Evolutionary conservation across 495 filamentous ascomycete species (phyloP), one percentile per base, ranked within the genome.

Genomic region (Penicillium bialowiezense): DNA sequence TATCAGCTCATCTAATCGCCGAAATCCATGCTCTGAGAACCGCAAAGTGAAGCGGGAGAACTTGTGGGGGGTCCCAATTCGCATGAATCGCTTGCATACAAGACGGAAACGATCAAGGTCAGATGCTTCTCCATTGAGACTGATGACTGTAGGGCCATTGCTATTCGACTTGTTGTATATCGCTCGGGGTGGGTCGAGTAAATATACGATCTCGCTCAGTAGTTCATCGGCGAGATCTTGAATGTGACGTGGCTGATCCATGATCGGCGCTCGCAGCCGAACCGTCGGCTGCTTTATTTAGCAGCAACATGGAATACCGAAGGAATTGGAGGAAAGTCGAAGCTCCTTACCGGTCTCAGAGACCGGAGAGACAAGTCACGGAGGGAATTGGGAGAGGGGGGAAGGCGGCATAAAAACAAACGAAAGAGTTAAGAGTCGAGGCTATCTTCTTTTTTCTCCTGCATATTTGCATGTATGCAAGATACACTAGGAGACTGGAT

Each of bases 81-180:
- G 78, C 48, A 77, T 75, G 67, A 88, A 88, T 23, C 79, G 67
- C 47, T 64, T 75, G 65, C 83, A 87, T 8, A 82, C 74, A 12
- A 83, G 73, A 54, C 85, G 66, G 59, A 85, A 83, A 41, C 65
- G 63, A 52, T 71, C 68, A 20, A 77, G 55, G 36, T 75, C 71
- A 2, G 62, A 63, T 21, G 44, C 44, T 48, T 75, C 72, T 17
- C 66, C 69, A 37, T 56, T 52, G 18, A 38, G 38, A 44, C 17
- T 41, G 39, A 46, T 40, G 38, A 53, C 44, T 7, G 34, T 23
- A 24, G 32, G 39, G 6, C 48, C 42, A 12, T 58, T 48, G 13
- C 36, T 31, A 48, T 38, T 32, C 24, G 42, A 20, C 14, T 41
- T 29, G 21, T 43, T 21, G 42, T 51, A 50, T n/a, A 37, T 14